Conservation (phyloP, 2,329 filamentous ascomycete species). For the Penicillium sp. region DNA sequence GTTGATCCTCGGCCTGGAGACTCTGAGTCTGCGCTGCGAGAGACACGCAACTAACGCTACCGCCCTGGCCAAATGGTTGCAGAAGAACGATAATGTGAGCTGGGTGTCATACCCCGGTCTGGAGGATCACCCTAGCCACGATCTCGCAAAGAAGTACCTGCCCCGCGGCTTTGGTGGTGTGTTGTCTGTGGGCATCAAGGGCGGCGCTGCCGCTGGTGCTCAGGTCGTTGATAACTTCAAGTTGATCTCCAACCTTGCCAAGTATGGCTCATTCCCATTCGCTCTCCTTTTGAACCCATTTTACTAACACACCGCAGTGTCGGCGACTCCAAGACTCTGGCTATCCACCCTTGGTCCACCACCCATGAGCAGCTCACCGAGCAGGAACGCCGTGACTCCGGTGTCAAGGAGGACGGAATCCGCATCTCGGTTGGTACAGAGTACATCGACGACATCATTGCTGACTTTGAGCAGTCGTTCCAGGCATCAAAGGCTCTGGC, state of each 20-base stretch:
- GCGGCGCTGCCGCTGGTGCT: conserved; percentile 76
- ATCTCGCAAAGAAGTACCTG: conserved; percentile 81
- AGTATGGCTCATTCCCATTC: conserved; percentile 47
- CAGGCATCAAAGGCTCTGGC: conserved; percentile 51
- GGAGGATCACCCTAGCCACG: conserved; percentile 75
- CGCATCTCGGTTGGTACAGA: conserved; percentile 94
- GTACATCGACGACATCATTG: conserved; percentile 96
- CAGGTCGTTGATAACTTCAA: conserved; percentile 93
- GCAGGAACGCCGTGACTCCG: conserved; percentile 74
- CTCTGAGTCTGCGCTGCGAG: conserved; percentile 80
- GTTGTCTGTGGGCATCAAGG: conserved; percentile 89
- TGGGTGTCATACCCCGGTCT: conserved; percentile 96
- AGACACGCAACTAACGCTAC: conserved; percentile 82
- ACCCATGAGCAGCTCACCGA: conserved; percentile 90
- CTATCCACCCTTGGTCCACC: conserved; percentile 92
- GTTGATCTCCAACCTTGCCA: conserved; percentile 91
- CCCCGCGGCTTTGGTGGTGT: conserved; percentile 83
- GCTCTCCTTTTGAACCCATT: too few species aligned
- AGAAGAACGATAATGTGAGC: conserved; percentile 75
- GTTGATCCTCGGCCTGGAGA: conserved; percentile 84
- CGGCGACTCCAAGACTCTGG: conserved; percentile 90
- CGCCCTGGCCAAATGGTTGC: conserved; percentile 75
- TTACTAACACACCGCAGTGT: conserved; percentile 51
- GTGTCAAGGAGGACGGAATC: conserved; percentile 85
- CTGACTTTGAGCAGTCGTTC: conserved; percentile 91